Conservation (phyloP, 2,329 filamentous ascomycete genomes). For the Biscogniauxia mediterranea region DNA sequence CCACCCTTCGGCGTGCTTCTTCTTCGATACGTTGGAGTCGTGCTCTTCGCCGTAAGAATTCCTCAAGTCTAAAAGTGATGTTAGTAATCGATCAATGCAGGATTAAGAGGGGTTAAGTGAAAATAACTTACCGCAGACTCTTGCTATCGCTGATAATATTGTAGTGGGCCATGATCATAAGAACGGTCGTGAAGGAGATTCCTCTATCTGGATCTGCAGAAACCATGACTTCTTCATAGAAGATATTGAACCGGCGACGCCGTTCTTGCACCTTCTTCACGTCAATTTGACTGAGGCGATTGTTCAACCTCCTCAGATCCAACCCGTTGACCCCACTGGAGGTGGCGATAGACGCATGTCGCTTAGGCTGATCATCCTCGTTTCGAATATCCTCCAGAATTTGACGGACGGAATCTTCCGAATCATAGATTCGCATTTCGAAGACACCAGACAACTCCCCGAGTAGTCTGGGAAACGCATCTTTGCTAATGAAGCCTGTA, state of each 20-base stretch:
- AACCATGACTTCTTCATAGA: conserved; percentile 94
- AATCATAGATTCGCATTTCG: conserved; percentile 93
- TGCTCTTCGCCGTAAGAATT: conserved; percentile 87
- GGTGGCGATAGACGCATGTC: conserved; percentile 55
- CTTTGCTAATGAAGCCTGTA: conserved; percentile 85
- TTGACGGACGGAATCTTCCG: conserved; percentile 80
- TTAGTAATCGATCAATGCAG: conserved; percentile 24
- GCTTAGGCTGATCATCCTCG: conserved; percentile 46
- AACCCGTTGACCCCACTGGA: conserved; percentile 56
- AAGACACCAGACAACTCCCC: conserved; percentile 94
- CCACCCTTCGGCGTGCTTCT: conserved; percentile 83
- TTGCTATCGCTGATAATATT: conserved; percentile 99
- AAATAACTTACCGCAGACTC: conserved; percentile 68
- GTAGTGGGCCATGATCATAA: conserved; percentile 97
- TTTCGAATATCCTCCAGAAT: conserved; percentile 82
- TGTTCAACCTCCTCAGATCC: conserved; percentile 73
- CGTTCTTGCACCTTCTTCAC: conserved; percentile 70
- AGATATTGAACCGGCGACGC: conserved; percentile 82
- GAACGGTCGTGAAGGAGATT: conserved; percentile 85
- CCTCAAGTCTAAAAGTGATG: conserved; percentile 66
- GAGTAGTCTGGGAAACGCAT: conserved; percentile 82
- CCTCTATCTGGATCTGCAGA: conserved; percentile 86
- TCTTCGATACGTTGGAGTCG: conserved; percentile 93
- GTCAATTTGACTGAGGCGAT: conserved; percentile 71
- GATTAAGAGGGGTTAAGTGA: conserved; percentile 3